Base-by-base conservation (phyloP, 2,329 filamentous ascomycete species). In the Aspergillus sp. region DNA sequence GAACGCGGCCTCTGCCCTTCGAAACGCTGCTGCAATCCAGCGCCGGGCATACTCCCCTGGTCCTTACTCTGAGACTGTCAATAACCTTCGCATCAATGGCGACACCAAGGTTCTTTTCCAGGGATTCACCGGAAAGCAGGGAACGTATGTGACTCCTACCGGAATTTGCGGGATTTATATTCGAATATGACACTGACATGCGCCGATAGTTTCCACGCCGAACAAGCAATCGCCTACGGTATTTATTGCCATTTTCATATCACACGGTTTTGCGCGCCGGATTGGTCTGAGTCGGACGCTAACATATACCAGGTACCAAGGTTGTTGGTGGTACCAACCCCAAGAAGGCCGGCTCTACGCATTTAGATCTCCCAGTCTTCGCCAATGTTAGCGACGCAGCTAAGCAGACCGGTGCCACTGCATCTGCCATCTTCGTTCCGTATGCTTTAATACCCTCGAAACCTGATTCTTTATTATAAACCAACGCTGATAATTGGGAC, bases 181-280 rank as follows among this genome's bases (percentile, higher is more conserved):
- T 57, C 37, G 19, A 60, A 47, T 23, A 39, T 24, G 52, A 54
- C 41, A 23, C 52, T 54, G 44, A 54, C 47, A 47, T 41, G 52
- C 43, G 58, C 49, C 46, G 51, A 50, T 52, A 98, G 93, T 70
- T 99, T 99, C 85, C 95, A 99, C 79, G 95, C 95, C 66, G 86
- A 91, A 77, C 93, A 97, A 82, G 95, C 95, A 67, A 97, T 99
- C 79, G 95, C 96, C 79, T 99, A 99, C 80, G 95, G 91, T 96
- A 90, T 52, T 21, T 53, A 60, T 56, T 57, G 62, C 63, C 60
- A 56, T 60, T 53, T 57, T 63, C 61, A 58, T 43, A 31, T 51
- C 37, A 33, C 58, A 43, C 43, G 37, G 48, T 24, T 56, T 17
- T n/a, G 35, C 39, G 37, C 55, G 19, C 49, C 41, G 43, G 11